Evolutionary conservation across 2,329 filamentous ascomycete species (phyloP), one percentile per base, ranked within the genome.

Genomic region (Pleurostoma richardsiae): DNA sequence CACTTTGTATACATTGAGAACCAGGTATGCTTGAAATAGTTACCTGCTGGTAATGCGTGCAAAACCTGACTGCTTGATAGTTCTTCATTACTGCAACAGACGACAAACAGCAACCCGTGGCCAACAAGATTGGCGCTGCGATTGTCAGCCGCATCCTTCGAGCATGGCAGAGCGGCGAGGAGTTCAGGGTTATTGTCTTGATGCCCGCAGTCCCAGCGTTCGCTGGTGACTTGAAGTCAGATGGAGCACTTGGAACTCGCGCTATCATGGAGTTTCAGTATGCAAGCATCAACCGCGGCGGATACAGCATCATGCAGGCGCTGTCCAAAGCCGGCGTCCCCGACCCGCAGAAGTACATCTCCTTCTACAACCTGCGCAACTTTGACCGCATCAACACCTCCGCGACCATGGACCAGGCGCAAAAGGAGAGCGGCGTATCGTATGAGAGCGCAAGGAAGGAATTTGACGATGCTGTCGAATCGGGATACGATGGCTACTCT

Each of bases 181-280:
- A 78, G 48, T 95, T 87, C 70, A 85, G 85, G 53, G 77, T 92
- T 54, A 83, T 91, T 53, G 78, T 94, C 26, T 70, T 86, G 49
- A 94, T 94, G 66, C 88, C 88, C 1, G 80, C 87, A 2, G 83
- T 95, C 1, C 89, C 88, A 6, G 89, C 83, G 2, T 95, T 95
- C 59, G 86, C 89, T 2, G 89, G 89, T 4, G 88, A 94, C 56
- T 72, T 95, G 42, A 80, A 86, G 57, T 76, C 76, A 0, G 85
- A 91, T 44, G 83, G 80, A 27, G 83, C 85, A 6, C 72, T 92
- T 1, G 86, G 86, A 27, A 94, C 88, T 0, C 76, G 89, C 33
- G 89, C 88, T 4, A 92, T 95, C 58, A 91, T 94, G 86, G 88
- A 94, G 61, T 92, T 86, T 63, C 88, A 94, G 61, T 92, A 94